Evolutionary conservation across 495 filamentous ascomycete genomes (phyloP).

Genomic region (Margaritispora aquatica): DNA sequence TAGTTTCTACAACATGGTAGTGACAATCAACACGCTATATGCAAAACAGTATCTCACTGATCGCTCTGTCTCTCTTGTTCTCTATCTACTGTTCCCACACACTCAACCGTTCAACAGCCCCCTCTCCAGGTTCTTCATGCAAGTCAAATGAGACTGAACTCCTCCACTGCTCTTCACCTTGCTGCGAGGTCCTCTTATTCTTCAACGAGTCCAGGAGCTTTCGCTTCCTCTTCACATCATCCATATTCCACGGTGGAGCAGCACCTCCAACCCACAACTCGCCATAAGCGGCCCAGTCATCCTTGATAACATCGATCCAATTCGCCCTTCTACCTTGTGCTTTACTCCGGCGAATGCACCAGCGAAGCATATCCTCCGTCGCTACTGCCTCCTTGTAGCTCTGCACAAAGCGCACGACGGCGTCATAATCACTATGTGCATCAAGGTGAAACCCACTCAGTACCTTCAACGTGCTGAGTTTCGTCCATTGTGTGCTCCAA

Average conservation of each 20-base stretch:
- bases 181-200: not conserved
- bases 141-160: not conserved
- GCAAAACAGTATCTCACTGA: no score
- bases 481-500: constrained; percentile 17
- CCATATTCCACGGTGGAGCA: not conserved
- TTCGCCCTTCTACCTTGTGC: not conserved
- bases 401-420: not conserved
- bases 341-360: constrained; percentile 2
- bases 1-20: no score
- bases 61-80: no score
- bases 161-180: not conserved
- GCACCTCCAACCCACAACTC: constrained; percentile 9
- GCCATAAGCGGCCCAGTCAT: constrained; percentile 12
- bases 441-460: not conserved
- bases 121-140: not conserved
- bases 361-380: not conserved
- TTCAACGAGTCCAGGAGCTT: not conserved
- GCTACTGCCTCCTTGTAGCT: constrained; percentile 2
- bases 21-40: no score
- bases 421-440: constrained; percentile 2
- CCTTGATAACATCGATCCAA: constrained; percentile 15
- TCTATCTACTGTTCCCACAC: constrained; percentile 12
- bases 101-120: not conserved
- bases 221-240: constrained; percentile 15
- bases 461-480: constrained; percentile 7